These are phyloP conservation scores for Bryoerythrophyllum caledonicum DNA, from an alignment of 225 moss, liverwort and hornwort genomes.

Conservation along the genomic window DNA sequence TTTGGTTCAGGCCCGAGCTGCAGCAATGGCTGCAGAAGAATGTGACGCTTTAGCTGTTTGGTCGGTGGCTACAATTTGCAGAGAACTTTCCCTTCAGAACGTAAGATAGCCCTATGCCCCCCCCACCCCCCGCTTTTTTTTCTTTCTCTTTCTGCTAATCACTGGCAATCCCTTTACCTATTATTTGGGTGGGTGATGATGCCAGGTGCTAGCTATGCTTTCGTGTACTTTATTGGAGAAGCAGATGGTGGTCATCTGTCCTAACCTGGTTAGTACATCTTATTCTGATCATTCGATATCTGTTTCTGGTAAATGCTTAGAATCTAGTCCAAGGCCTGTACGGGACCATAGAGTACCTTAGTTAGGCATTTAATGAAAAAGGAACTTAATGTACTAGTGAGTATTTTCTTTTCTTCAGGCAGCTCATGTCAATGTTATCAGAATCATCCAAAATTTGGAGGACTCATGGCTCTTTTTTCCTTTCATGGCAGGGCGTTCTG, in stretches of 20 bases:
- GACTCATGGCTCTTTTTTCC: background rate
- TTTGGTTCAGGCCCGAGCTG: conserved; percentile 69
- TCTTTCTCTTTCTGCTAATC: background rate
- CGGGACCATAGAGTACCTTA: background rate
- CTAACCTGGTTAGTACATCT: conserved; percentile 73
- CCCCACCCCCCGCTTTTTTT: background rate
- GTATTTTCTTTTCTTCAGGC: background rate
- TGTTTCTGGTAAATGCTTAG: conserved; percentile 11
- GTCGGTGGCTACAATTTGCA: conserved; percentile 88
- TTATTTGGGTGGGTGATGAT: conserved; percentile 13
- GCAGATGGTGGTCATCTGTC: conserved; percentile 94
- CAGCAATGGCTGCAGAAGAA: conserved; percentile 88
- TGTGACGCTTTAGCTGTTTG: conserved; percentile 81
- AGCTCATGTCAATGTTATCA: background rate
- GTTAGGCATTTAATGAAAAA: background rate
- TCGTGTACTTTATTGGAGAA: conserved; percentile 89
- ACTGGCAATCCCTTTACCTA: background rate
- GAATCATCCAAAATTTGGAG: background rate
- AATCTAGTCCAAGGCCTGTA: background rate
- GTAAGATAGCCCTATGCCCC: conserved; percentile 35
- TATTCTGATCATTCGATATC: background rate
- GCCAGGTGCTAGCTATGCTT: conserved; percentile 81
- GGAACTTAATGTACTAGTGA: background rate
- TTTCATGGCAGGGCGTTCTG: conserved; percentile 72
- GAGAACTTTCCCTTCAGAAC: conserved; percentile 93